Evolutionary conservation across 2,329 filamentous ascomycete species (phyloP).

Genomic region (Passalora sequoiae): DNA sequence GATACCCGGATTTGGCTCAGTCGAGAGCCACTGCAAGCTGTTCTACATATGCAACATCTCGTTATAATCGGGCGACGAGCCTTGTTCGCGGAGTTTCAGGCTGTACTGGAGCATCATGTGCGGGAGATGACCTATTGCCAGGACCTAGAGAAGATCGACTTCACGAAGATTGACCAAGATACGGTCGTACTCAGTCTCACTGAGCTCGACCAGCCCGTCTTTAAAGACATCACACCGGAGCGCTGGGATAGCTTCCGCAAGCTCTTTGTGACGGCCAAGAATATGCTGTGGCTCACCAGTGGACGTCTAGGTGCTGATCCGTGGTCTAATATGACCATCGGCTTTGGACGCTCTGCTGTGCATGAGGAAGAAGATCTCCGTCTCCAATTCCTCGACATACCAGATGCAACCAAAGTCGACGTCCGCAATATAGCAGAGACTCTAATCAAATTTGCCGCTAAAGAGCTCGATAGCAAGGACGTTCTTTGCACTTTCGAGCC

Average conservation of each 20-base stretch:
- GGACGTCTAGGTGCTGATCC: neutral
- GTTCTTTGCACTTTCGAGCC: conserved; percentile 4
- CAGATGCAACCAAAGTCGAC: neutral
- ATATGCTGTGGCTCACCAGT: conserved; percentile 9
- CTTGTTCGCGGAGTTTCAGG: neutral
- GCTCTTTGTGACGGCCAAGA: neutral
- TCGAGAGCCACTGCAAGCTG: conserved; percentile 2
- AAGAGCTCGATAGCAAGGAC: neutral
- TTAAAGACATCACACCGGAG: conserved; percentile 7
- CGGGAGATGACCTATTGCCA: neutral
- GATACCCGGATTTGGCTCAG: conserved; percentile 3
- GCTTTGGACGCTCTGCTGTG: conserved; percentile 19
- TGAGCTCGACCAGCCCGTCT: conserved; percentile 8
- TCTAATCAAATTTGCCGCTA: neutral
- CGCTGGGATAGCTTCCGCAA: conserved; percentile 3
- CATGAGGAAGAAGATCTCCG: conserved; percentile 22
- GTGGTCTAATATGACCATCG: conserved; percentile 20
- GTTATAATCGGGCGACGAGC: neutral
- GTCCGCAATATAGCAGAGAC: neutral
- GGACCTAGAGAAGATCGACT: neutral
- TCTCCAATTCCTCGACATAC: conserved; percentile 25
- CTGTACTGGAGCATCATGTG: neutral
- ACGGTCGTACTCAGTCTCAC: neutral
- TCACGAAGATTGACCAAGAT: neutral
- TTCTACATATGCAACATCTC: neutral